Base-by-base conservation (phyloP, 2,329 filamentous ascomycete species). In the Sporothrix euskadiensis region DNA sequence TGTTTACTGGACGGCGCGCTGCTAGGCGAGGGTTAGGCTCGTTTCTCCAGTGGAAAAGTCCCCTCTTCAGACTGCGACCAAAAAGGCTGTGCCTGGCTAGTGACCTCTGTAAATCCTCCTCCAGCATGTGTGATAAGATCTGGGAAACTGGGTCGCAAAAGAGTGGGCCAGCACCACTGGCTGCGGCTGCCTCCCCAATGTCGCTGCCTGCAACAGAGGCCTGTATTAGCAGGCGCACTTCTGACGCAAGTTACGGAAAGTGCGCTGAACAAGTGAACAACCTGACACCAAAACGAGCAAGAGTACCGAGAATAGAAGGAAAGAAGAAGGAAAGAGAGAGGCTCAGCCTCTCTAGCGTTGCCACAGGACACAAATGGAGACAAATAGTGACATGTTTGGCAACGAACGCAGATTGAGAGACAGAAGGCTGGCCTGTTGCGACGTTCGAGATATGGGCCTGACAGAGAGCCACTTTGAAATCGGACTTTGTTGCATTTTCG, bases 71-170 rank as follows among this genome's bases (percentile, higher is more conserved):
- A 7, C 9, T 26, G 59, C 32, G 19, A 44, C 59, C 65, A 35
- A 35, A 30, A 71, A 39, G 69, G 68, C 68, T 61, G 69, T 71
- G 54, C 69, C 69, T 71, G 69, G 68, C 68, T 70, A 70, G 49
- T 22, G 32, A 3, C 19, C 19, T 10, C 32, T 22, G 59, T 44
- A 65, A 65, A 44, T 65, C 19, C 59, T 65, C 8, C 59, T 65
- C n/a, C 35, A 26, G n/a, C 39, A 65, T 65, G 61, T 44, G 61
- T 65, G 61, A 65, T 65, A 47, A 47, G 61, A 65, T 65, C 39
- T 44, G 39, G 39, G 41, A 12, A 65, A 41, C 44, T 44, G 61
- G 35, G 61, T 65, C 61, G 26, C 26, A 56, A 22, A 56, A 49
- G 9, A 68, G 63, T 16, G 44, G 63, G 12, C 5, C 44, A 47